Conservation (phyloP, 495 filamentous ascomycete genomes). For the Xylaria scruposa region DNA sequence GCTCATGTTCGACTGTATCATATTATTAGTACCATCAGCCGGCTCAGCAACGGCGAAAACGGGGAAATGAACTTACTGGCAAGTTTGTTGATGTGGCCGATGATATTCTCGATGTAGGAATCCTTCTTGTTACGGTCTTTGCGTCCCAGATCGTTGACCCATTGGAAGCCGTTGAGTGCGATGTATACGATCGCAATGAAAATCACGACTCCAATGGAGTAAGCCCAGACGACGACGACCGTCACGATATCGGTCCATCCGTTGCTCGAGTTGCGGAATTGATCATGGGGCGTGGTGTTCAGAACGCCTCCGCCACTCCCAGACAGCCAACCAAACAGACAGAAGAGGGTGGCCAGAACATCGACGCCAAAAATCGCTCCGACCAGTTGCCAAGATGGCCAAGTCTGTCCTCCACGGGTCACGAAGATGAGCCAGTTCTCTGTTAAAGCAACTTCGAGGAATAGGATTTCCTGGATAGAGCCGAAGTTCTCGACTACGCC, state of each 20-base stretch:
- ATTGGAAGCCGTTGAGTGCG: slow-evolving; percentile 71
- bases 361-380: slow-evolving; percentile 81
- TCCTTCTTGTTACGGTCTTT: slow-evolving; percentile 76
- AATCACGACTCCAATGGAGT: slow-evolving; percentile 78
- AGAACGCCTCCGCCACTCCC: slow-evolving; percentile 43
- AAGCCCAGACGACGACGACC: slow-evolving; percentile 78
- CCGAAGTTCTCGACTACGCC: slow-evolving; percentile 88
- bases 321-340: slow-evolving; percentile 79
- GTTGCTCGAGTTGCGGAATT: slow-evolving; percentile 53
- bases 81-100: slow-evolving; percentile 73
- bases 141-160: slow-evolving; percentile 77
- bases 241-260: slow-evolving; percentile 77
- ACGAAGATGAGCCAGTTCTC: slow-evolving; percentile 98
- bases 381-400: slow-evolving; percentile 81
- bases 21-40: slow-evolving; percentile 3
- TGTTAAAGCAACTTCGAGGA: slow-evolving; percentile 88
- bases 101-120: slow-evolving; percentile 81
- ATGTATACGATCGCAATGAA: slow-evolving; percentile 82
- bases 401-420: slow-evolving; percentile 82
- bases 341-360: slow-evolving; percentile 80
- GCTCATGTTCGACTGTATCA: slow-evolving; percentile 66
- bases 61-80: slow-evolving; percentile 33
- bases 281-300: slow-evolving; percentile 31
- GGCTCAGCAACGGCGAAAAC: neutral
- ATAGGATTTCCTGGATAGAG: slow-evolving; percentile 78